Conservation (phyloP, 257 asterid genomes). For the Dorcoceras hygrometricum region DNA sequence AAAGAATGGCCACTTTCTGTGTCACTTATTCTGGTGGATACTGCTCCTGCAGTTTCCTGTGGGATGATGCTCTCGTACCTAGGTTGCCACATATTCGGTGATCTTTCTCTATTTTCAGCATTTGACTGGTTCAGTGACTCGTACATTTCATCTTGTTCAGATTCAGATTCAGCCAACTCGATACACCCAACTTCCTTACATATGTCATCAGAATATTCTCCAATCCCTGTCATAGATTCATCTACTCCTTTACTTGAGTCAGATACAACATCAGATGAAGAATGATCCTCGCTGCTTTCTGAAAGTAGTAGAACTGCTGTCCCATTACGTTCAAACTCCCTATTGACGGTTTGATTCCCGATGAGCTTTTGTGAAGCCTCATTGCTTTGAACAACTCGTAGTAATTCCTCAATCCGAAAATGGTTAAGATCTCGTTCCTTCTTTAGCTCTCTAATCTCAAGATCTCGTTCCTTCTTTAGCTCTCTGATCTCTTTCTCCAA, state of each 20-base stretch:
- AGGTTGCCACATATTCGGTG: slow-evolving; percentile 31
- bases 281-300: not conserved
- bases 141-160: slow-evolving; percentile 31
- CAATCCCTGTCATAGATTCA: slow-evolving; percentile 29
- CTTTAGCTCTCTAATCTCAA: slow-evolving; percentile 66
- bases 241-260: slow-evolving; percentile 36
- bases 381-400: slow-evolving; percentile 38
- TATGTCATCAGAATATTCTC: slow-evolving; percentile 54
- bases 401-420: slow-evolving; percentile 67
- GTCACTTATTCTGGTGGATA: slow-evolving; percentile 37
- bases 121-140: slow-evolving; percentile 37
- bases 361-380: slow-evolving; percentile 30
- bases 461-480: slow-evolving; percentile 65
- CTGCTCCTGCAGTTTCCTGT: slow-evolving; percentile 32
- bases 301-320: not conserved
- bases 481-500: slow-evolving; percentile 87
- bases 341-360: slow-evolving; percentile 21
- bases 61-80: slow-evolving; percentile 27
- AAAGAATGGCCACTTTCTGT: slow-evolving; percentile 31
- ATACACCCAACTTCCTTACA: slow-evolving; percentile 72
- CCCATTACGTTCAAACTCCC: not conserved
- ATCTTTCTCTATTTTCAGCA: slow-evolving; percentile 44
- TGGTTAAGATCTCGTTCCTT: slow-evolving; percentile 74
- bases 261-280: slow-evolving; percentile 30
- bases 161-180: slow-evolving; percentile 47